Percentiles rank a stretch among this genome's conserved stretches.
Evolutionary conservation across 202 grass and related monocot species (phyloP).

Genomic region (Saccharum hybrid): DNA sequence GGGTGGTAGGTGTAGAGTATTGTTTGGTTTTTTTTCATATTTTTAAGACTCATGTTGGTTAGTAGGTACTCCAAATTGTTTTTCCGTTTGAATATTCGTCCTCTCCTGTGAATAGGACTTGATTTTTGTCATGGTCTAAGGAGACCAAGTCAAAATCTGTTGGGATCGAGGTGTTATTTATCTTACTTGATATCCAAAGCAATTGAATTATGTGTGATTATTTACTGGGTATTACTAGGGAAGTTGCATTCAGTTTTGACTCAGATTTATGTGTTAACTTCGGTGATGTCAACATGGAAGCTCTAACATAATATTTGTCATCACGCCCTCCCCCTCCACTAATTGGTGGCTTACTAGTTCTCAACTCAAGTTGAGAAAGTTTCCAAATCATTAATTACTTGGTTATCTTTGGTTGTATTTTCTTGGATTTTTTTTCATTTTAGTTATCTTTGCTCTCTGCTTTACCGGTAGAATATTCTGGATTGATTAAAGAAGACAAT

Average conservation of each 20-base stretch:
- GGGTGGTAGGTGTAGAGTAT: slow-evolving; percentile 2
- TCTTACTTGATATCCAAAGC: slow-evolving; percentile 20
- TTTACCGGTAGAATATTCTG: neutral
- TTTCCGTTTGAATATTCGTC: slow-evolving; percentile 28
- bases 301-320: neutral
- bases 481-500: slow-evolving; percentile 10
- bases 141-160: neutral
- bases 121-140: slow-evolving; percentile 19
- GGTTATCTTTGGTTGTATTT: neutral
- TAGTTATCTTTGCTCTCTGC: neutral
- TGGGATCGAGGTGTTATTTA: neutral
- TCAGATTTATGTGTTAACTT: neutral
- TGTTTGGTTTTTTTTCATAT: neutral
- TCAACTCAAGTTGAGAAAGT: neutral
- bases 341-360: neutral
- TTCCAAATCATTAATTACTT: slow-evolving; percentile 17
- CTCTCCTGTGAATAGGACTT: neutral
- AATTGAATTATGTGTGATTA: slow-evolving; percentile 20
- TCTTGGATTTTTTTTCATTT: neutral
- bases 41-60: neutral
- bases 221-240: slow-evolving; percentile 2
- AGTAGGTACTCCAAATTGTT: neutral
- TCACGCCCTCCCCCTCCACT: neutral
- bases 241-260: slow-evolving; percentile 7
- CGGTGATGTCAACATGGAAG: neutral